Evolutionary conservation across 176 grass and related monocot genomes (phyloP), one percentile per base, ranked within the genome.

Genomic region (Aegilops longissima): DNA sequence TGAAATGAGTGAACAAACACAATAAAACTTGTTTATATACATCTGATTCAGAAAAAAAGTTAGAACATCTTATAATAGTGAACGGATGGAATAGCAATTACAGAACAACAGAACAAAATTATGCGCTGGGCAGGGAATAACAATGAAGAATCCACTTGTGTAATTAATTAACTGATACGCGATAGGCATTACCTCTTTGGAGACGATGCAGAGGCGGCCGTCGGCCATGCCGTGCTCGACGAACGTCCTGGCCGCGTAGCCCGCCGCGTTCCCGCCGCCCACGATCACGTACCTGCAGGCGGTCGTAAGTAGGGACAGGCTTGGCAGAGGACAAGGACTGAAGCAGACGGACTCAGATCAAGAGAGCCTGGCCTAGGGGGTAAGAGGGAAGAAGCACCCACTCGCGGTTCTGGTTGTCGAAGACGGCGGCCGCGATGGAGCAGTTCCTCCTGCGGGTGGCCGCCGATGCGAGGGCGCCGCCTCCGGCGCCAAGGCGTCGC

Each of bases 151-250:
- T 20, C 34, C 3, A 71, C 68, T 17, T 73, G 6, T 80, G 16
- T 70, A 7, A 18, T 54, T 54, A 54, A 54, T 54, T 18, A 54
- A 54, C 51, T 25, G n/a, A 54, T 63, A 9, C 17, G 9, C 20
- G 16, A 70, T 5, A 17, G 12, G 29, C 82, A 47, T 36, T 39
- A 98, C 96, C 96, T 95, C 96, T 86, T 98, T 98, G 88, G 91
- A 93, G 76, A 98, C 88, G 29, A 98, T 98, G 74, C 96, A 98
- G 23, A 98, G 91, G 33, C 91, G 83, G 24, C 91, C 96, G 63
- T 93, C 93, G 12, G 96, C 93, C 93, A 95, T 94, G 78, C 93
- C 93, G 11, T 98, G 91, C 38, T 98, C 91, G 7, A 97, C 95
- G 73, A 98, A 95, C 42, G 93, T 93, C 85, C 91, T 83, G 33